phyloP scores from a whole-genome alignment of 352 stramenopile genomes.

The Pythium dissimile region DNA sequence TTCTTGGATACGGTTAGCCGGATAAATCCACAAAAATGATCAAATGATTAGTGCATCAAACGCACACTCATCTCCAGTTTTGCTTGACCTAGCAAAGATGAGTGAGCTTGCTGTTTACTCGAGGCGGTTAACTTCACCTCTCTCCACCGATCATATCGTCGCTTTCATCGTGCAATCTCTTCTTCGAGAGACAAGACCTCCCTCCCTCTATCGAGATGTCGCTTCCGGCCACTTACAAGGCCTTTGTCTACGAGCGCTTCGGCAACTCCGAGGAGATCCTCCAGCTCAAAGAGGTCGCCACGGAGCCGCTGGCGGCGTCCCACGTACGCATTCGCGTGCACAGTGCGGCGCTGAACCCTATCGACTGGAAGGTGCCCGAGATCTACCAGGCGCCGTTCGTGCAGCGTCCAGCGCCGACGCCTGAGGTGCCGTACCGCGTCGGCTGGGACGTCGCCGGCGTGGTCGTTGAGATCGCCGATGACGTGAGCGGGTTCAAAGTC shows the following conservation, averaged over 20 bases:
- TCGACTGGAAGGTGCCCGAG: constrained; percentile 7
- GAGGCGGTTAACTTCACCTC: too few relatives aligned
- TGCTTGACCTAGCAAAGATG: too few relatives aligned
- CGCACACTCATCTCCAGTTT: too few relatives aligned
- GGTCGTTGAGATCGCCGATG: neutral
- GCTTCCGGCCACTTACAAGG: neutral
- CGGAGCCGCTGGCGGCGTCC: neutral
- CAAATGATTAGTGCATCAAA: too few relatives aligned
- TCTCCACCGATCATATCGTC: too few relatives aligned
- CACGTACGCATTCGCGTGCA: constrained; percentile 17
- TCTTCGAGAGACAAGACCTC: neutral
- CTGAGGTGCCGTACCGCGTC: neutral
- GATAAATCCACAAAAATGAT: neutral
- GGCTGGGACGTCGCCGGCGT: neutral
- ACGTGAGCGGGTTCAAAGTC: neutral
- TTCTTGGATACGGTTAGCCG: neutral
- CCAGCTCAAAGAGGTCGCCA: constrained; percentile 4
- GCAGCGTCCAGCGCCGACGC: neutral
- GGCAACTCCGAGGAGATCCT: constrained; percentile 3
- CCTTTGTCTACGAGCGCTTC: constrained; percentile 11
- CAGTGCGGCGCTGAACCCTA: constrained; percentile 9
- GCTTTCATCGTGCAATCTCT: too few relatives aligned
- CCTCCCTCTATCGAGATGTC: neutral
- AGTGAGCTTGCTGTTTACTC: too few relatives aligned
- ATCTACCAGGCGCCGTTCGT: neutral